phyloP scores from a whole-genome alignment of 2,329 filamentous ascomycete species.

The Penicillium sp. region DNA sequence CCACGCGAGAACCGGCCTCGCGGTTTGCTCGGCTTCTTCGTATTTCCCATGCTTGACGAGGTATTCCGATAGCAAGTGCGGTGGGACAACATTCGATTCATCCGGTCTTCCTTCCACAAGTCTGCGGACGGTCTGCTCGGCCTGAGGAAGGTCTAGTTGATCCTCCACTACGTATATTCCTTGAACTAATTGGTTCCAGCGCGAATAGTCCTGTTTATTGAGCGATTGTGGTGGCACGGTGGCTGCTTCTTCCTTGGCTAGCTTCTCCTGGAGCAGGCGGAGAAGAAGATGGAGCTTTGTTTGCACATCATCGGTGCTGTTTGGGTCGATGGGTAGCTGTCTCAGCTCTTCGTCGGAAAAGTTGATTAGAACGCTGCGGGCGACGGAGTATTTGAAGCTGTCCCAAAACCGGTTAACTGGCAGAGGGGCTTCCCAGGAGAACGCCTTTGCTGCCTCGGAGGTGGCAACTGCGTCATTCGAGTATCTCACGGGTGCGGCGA shows the following conservation, averaged over 20 bases:
- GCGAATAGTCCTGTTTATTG: not conserved
- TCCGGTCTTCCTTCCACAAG: not conserved
- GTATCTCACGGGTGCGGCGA: too few species aligned
- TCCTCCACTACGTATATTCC: not conserved
- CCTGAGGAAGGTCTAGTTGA: not conserved
- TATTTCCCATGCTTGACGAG: constrained; percentile 4
- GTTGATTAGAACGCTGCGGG: too few species aligned
- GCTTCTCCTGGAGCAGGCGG: not conserved
- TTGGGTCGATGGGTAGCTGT: not conserved
- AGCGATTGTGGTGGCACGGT: not conserved
- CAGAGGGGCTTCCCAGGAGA: too few species aligned
- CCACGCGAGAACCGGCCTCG: not conserved
- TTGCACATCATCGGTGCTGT: not conserved
- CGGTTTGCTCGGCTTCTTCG: not conserved
- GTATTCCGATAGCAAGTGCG: not conserved
- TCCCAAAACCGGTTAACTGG: too few species aligned
- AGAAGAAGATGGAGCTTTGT: not conserved
- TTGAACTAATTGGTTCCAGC: not conserved
- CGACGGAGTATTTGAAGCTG: too few species aligned
- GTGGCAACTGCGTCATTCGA: too few species aligned
- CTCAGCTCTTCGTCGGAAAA: too few species aligned
- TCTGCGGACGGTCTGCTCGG: not conserved
- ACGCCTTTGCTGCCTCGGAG: too few species aligned
- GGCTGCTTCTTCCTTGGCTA: not conserved
- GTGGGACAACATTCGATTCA: not conserved